Evolutionary conservation across 768 basidiomycete species (phyloP).

Genomic region (Leccinum boreale): DNA sequence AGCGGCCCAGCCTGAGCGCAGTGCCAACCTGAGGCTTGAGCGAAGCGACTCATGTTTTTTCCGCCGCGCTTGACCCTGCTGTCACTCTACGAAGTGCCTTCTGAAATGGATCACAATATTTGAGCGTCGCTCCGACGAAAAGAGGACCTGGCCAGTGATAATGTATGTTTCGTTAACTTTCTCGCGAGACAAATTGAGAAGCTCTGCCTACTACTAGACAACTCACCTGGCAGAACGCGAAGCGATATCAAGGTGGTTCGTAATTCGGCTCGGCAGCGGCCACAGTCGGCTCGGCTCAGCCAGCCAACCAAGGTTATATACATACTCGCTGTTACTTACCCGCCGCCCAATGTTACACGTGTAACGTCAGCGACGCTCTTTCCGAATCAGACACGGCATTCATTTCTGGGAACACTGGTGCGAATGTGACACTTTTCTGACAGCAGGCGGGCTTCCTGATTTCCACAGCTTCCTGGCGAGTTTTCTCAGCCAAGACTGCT

Average conservation of each 20-base stretch:
- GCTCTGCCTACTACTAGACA: background rate
- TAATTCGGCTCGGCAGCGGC: background rate
- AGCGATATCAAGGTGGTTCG: background rate
- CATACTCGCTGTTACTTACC: background rate
- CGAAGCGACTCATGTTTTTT: background rate
- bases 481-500: background rate
- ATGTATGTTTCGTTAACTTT: background rate
- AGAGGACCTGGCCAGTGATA: background rate
- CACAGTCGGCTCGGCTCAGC: constrained; percentile 13
- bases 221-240: background rate
- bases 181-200: constrained; percentile 2
- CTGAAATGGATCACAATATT: constrained; percentile 8
- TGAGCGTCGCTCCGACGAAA: background rate
- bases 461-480: background rate
- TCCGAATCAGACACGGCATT: background rate
- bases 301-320: background rate
- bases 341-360: constrained; percentile 28
- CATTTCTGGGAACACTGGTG: background rate
- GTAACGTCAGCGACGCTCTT: constrained; percentile 22
- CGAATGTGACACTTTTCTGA: background rate
- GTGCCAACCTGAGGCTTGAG: background rate
- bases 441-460: background rate
- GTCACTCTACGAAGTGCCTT: background rate
- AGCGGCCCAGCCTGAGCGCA: too few species aligned
- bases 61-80: background rate